phyloP scores from a whole-genome alignment of 139 green algal genomes.

The Volvox reticuliferus region DNA sequence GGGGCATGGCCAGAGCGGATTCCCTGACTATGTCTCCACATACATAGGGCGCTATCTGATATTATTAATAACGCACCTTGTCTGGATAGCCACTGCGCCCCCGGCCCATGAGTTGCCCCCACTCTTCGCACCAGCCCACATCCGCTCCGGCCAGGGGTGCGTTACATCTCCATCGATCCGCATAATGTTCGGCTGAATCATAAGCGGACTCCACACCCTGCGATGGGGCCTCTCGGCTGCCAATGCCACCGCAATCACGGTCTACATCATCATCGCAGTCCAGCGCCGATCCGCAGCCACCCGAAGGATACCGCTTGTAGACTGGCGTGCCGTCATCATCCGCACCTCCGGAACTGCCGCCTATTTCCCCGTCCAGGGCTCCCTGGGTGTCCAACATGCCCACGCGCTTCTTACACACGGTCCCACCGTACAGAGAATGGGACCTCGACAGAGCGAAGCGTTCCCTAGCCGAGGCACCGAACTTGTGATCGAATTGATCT shows the following conservation, averaged over 20 bases:
- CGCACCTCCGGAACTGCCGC: too few relatives aligned
- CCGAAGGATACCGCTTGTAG: not conserved
- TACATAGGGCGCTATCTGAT: too few relatives aligned
- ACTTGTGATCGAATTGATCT: too few relatives aligned
- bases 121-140: not conserved
- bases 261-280: not conserved
- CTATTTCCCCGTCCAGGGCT: not conserved
- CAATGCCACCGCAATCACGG: not conserved
- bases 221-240: not conserved
- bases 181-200: not conserved
- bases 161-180: not conserved
- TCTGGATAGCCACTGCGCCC: conserved; percentile 7
- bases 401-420: too few relatives aligned
- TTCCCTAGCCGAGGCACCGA: too few relatives aligned
- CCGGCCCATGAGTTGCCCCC: not conserved
- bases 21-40: too few relatives aligned
- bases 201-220: conserved; percentile 6
- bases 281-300: not conserved
- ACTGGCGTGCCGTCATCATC: not conserved
- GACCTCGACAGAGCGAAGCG: too few relatives aligned
- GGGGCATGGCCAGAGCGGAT: too few relatives aligned
- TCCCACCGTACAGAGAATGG: too few relatives aligned
- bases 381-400: not conserved
- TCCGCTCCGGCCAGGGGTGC: conserved; percentile 14
- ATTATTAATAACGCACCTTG: too few relatives aligned